Conservation (phyloP, 1,139 yeast genomes). For the Scheffersomyces parashehatae region DNA sequence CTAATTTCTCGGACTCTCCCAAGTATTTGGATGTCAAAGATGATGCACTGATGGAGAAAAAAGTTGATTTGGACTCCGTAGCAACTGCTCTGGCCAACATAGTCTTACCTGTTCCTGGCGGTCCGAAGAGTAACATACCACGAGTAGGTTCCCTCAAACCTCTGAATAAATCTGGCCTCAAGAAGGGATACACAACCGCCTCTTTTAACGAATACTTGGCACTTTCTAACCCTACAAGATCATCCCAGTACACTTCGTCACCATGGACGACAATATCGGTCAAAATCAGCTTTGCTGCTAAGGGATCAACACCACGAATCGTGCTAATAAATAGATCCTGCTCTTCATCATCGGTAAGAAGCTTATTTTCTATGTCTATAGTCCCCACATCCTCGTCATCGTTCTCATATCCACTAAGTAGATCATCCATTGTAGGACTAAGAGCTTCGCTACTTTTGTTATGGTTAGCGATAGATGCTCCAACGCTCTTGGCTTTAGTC, state of each 20-base stretch:
- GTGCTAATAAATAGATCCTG: constrained; percentile 52
- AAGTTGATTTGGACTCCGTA: constrained; percentile 91
- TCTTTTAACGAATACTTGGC: constrained; percentile 92
- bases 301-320: constrained; percentile 43
- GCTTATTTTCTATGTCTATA: too few relatives aligned
- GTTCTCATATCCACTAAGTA: constrained; percentile 23
- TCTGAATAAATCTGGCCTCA: constrained; percentile 87
- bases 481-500: constrained; percentile 3
- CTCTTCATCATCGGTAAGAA: constrained; percentile 56
- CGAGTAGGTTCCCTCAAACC: constrained; percentile 95
- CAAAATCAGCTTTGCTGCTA: constrained; percentile 63
- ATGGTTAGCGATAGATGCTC: background rate
- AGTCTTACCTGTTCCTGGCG: constrained; percentile 98
- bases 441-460: constrained; percentile 8
- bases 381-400: constrained; percentile 3
- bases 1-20: constrained; percentile 94
- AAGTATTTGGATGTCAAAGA: constrained; percentile 87
- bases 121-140: constrained; percentile 95
- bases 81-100: constrained; percentile 98
- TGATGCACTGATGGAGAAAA: constrained; percentile 89
- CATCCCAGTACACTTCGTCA: constrained; percentile 96
- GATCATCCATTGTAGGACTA: constrained; percentile 30
- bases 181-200: constrained; percentile 94
- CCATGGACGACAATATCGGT: constrained; percentile 93
- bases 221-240: constrained; percentile 88